Percentiles rank a stretch among this genome's conserved stretches.
phyloP scores from a whole-genome alignment of 345 rosid genomes.

The Abelmoschus esculentus region DNA sequence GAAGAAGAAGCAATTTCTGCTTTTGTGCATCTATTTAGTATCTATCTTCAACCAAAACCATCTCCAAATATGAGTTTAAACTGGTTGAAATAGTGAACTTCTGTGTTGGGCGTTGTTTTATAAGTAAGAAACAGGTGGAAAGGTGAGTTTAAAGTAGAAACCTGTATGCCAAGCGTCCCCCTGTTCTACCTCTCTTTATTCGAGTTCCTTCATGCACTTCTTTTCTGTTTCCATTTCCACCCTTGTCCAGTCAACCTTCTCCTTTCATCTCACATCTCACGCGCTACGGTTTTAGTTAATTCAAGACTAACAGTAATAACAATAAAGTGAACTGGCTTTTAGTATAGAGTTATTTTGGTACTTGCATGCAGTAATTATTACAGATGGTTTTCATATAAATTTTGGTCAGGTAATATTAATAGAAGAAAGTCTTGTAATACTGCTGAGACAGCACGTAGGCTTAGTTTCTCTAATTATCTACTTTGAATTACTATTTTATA shows the following conservation, averaged over 20 bases:
- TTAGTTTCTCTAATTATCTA: too few species aligned
- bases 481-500: too few species aligned
- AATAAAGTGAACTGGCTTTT: background rate
- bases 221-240: conserved; percentile 16
- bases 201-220: conserved; percentile 31
- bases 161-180: conserved; percentile 33
- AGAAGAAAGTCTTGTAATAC: too few species aligned
- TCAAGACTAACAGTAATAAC: background rate
- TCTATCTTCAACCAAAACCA: background rate
- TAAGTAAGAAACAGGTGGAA: conserved; percentile 16
- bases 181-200: background rate
- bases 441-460: too few species aligned
- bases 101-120: background rate
- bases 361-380: too few species aligned
- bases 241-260: conserved; percentile 1
- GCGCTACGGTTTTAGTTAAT: background rate
- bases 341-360: too few species aligned
- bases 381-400: too few species aligned
- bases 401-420: too few species aligned
- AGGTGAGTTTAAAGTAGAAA: conserved; percentile 3
- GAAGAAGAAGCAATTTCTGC: background rate
- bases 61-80: background rate
- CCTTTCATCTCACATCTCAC: background rate
- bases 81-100: background rate
- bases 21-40: background rate